Percentiles rank a stretch among this genome's conserved stretches.
These are phyloP conservation scores for Salix purpurea DNA, from an alignment of 345 rosid species.

Conservation along the genomic window DNA sequence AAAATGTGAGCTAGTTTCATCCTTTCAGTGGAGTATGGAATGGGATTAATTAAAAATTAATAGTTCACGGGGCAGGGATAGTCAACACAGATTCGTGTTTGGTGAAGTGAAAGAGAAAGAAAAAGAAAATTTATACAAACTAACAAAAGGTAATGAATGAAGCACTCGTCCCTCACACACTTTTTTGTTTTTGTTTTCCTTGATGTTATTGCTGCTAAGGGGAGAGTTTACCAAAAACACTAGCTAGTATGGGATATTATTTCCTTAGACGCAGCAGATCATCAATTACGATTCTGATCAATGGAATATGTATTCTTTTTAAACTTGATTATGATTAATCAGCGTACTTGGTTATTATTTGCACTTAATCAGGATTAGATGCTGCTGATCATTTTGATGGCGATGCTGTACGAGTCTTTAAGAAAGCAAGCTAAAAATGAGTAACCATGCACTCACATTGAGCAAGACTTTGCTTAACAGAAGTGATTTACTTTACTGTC, in stretches of 20 bases:
- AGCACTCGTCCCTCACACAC: too few relatives aligned
- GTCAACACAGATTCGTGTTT: not conserved
- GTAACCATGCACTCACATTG: not conserved
- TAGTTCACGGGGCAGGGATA: not conserved
- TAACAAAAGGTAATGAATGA: too few relatives aligned
- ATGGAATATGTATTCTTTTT: not conserved
- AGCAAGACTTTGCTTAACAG: not conserved
- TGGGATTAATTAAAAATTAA: not conserved
- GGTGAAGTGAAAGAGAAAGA: too few relatives aligned
- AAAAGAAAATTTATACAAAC: too few relatives aligned
- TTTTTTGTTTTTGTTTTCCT: too few relatives aligned
- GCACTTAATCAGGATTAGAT: not conserved
- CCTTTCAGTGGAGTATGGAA: not conserved
- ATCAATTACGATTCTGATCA: not conserved
- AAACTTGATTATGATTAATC: not conserved
- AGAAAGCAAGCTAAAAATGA: not conserved
- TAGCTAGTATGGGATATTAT: not conserved
- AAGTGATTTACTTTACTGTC: not conserved
- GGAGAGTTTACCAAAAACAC: not conserved
- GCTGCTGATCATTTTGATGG: not conserved
- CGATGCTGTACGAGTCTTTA: not conserved
- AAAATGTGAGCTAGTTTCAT: too few relatives aligned
- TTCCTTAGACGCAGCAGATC: not conserved
- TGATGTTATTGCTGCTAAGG: not conserved
- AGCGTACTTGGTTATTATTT: not conserved